Evolutionary conservation across 345 rosid species (phyloP), one percentile per base, ranked within the genome.

Genomic region (Triadica sebifera): DNA sequence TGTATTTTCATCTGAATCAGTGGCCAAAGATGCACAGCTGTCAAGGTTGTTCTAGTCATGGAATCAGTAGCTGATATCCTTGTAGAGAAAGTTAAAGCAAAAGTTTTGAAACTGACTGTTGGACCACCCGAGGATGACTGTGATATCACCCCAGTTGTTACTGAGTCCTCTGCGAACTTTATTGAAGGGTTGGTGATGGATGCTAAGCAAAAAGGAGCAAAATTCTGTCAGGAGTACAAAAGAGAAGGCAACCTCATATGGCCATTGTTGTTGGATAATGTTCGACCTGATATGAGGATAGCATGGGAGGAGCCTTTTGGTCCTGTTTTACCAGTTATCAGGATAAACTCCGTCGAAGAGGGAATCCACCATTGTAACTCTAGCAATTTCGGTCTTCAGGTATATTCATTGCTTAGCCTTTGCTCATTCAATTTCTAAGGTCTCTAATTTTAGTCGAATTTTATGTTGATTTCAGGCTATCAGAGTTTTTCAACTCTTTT

Each of bases 231-330:
- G 79, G 87, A 81, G 74, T 93, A 93, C 83, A 87, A 79, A 83
- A 88, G 99, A 81, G 98, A 92, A 4, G 98, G 97, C 17, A 93
- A 95, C 87, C 94, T 95, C 17, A 93, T 95, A 51, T 95, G 98
- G 98, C 99, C 99, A 3, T 75, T 95, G 87, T 84, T 95, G 89
- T 78, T 93, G 53, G 99, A 95, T 80, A 86, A 93, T 49, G 97
- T 95, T 57, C 85, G 89, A 69, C 96, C 98, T 0, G 96, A 91
- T 74, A 95, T 95, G 99, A 88, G 97, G 85, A 93, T 93, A 0
- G 98, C 98, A 0, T 95, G 99, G 99, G 99, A 93, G 82, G 97
- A 95, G 81, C 99, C 99, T 0, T 95, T 95, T 4, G 99, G 99
- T 29, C 98, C 99, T 0, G 85, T 95, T 72, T 58, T 93, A 57